Evolutionary conservation across 164 flowering plant genomes (phyloP), one percentile per base, ranked within the genome.

Genomic region (Stephania japonica): DNA sequence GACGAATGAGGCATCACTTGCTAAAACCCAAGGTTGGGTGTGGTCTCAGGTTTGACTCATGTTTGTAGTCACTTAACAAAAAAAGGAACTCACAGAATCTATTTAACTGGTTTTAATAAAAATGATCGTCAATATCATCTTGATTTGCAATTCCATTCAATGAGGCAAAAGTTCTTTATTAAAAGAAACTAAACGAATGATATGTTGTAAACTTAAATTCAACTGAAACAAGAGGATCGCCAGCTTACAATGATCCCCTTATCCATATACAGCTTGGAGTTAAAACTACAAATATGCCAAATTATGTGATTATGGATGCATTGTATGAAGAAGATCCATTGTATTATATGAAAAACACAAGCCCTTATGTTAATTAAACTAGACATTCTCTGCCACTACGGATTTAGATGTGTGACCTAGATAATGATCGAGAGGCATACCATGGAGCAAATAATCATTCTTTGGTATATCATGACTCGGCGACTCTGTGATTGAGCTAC

Each of bases 381-480:
- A 67, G 16, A 32, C 42, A n/a, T 67, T 67, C 42, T 32, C 38
- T 32, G 23, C 42, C 19, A 23, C 42, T 8, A 24, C 19, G 6
- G 38, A 11, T 24, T 73, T 27, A 21, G 10, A 32, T 13, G 5
- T 50, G 70, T 50, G 32, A n/a, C 32, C 21, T 42, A 63, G n/a
- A 21, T 25, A 61, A 53, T 41, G 21, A 38, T 32, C 4, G 23
- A 50, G 62, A 66, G 67, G 26, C 41, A 78, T 86, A 91, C 92
- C 93, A 76, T 84, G 90, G 78, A 76, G 79, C 23, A 80, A 67
- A 32, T 86, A 83, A 71, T 80, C 80, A 78, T 85, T 84, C 67
- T 77, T 78, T 73, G 82, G 75, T 16, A 84, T 70, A 26, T 87
- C 88, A 67, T 83, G 65, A 75, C 73, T 70, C 26, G 79, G 75